Evolutionary conservation across 106 monocot species (phyloP).

Genomic region (Dendrobium chrysotoxum): DNA sequence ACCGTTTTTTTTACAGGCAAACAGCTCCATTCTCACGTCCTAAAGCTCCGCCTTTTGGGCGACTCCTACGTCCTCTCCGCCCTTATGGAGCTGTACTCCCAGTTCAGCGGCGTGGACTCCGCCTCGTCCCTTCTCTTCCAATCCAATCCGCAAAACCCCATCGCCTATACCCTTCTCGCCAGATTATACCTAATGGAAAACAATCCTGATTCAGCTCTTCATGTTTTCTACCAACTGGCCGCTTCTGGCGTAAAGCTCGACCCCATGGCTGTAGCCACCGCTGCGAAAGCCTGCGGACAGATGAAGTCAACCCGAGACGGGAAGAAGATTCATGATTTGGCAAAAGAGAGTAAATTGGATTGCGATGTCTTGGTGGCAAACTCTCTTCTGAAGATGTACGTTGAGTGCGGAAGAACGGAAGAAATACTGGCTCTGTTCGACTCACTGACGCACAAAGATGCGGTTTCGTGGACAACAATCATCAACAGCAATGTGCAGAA

Average conservation of each 20-base stretch:
- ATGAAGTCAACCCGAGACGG: constrained; percentile 20
- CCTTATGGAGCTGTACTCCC: constrained; percentile 26
- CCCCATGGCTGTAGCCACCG: constrained; percentile 22
- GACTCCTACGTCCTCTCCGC: constrained; percentile 33
- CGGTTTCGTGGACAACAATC: constrained; percentile 34
- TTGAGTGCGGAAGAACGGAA: constrained; percentile 21
- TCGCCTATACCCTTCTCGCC: constrained; percentile 36
- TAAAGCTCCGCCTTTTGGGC: constrained; percentile 32
- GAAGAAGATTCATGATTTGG: constrained; percentile 25
- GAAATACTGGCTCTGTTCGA: constrained; percentile 28
- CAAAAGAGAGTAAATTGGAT: constrained; percentile 18
- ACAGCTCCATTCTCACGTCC: constrained; percentile 35
- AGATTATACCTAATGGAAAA: constrained; percentile 15
- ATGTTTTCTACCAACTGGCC: constrained; percentile 29
- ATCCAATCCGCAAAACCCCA: constrained; percentile 5
- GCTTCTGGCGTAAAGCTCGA: constrained; percentile 12
- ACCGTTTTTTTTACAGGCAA: constrained; percentile 8
- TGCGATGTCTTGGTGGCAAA: constrained; percentile 29
- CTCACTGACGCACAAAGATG: constrained; percentile 18
- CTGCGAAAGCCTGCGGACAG: constrained; percentile 21
- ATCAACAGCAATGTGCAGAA: constrained; percentile 20
- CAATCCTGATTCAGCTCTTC: constrained; percentile 25
- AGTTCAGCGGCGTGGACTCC: constrained; percentile 8
- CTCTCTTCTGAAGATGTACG: constrained; percentile 35
- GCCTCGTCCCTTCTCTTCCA: constrained; percentile 14